These are phyloP conservation scores for Aethionema arabicum DNA, from an alignment of 345 rosid species.

Conservation along the genomic window DNA sequence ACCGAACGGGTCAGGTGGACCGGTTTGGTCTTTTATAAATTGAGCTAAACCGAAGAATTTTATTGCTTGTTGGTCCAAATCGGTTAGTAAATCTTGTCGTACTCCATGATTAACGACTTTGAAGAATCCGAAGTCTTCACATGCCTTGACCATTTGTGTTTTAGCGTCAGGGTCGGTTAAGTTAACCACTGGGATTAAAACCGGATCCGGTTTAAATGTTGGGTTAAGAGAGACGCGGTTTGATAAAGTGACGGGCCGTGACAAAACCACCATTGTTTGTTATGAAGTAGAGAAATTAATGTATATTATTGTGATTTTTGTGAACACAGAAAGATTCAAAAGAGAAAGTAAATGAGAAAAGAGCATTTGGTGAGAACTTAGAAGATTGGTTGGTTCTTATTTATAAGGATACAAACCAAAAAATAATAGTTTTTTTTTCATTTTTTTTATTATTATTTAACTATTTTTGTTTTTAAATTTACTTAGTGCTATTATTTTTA, in stretches of 20 bases:
- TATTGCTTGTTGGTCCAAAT: slow-evolving; percentile 52
- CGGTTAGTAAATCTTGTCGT: slow-evolving; percentile 46
- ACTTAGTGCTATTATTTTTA: too few species aligned
- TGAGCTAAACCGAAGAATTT: slow-evolving; percentile 59
- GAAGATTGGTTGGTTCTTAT: too few species aligned
- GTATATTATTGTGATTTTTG: too few species aligned
- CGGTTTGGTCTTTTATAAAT: slow-evolving; percentile 55
- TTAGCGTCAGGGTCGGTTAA: slow-evolving; percentile 56
- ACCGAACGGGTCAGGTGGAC: slow-evolving; percentile 80
- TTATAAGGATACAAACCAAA: too few species aligned
- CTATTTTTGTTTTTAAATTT: too few species aligned
- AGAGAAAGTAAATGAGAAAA: too few species aligned
- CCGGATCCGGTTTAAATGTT: slow-evolving; percentile 37
- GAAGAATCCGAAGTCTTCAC: slow-evolving; percentile 74
- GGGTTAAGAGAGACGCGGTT: slow-evolving; percentile 48
- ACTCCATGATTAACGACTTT: slow-evolving; percentile 71
- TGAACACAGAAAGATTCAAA: too few species aligned
- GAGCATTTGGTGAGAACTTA: too few species aligned
- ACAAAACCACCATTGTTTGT: slow-evolving; percentile 56
- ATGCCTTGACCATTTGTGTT: slow-evolving; percentile 51
- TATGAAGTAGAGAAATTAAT: too few species aligned
- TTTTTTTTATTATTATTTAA: too few species aligned
- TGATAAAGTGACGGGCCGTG: slow-evolving; percentile 46
- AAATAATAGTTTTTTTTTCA: too few species aligned
- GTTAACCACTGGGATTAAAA: slow-evolving; percentile 54